These are phyloP conservation scores for Durusdinium trenchii DNA, from an alignment of 73 alveolate genomes.

Conservation along the genomic window DNA sequence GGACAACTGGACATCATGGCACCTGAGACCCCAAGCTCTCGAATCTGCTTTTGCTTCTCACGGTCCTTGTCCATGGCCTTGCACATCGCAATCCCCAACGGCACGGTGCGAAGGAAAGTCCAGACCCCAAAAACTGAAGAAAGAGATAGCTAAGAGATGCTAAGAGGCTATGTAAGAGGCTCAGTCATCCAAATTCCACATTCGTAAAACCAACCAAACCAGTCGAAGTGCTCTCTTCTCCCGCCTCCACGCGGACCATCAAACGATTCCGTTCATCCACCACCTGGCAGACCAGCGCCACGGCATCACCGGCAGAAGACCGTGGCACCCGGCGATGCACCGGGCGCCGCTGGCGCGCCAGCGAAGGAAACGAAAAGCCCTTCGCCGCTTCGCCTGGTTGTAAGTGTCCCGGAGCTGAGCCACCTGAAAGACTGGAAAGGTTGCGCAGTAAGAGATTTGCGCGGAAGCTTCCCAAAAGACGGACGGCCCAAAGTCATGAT, in stretches of 20 bases:
- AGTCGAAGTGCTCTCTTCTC: no score
- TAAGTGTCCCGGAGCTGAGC: slow-evolving; percentile 76
- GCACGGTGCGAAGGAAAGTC: no score
- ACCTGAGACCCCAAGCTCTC: slow-evolving; percentile 14
- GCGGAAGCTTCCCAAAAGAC: not conserved
- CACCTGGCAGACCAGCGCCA: slow-evolving; percentile 64
- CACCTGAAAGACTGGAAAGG: slow-evolving; percentile 42
- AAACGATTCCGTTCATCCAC: slow-evolving; percentile 89
- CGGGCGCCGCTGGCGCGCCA: not conserved
- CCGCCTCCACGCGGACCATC: slow-evolving; percentile 87
- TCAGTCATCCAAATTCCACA: not conserved
- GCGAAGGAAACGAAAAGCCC: not conserved
- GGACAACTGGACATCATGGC: no score
- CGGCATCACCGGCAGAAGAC: not conserved
- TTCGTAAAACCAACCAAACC: not conserved
- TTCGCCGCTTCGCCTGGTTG: slow-evolving; percentile 29
- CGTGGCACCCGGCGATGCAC: not conserved
- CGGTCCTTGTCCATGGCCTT: slow-evolving; percentile 92
- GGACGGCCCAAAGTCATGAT: not conserved
- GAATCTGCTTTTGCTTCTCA: slow-evolving; percentile 86
- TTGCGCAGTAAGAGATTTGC: no score
- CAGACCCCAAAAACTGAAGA: not conserved
- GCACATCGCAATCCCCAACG: not conserved
- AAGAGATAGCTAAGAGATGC: not conserved
- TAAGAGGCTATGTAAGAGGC: not conserved